Base-by-base conservation (phyloP, 176 grass and related monocot species). In the Avena sativa region DNA sequence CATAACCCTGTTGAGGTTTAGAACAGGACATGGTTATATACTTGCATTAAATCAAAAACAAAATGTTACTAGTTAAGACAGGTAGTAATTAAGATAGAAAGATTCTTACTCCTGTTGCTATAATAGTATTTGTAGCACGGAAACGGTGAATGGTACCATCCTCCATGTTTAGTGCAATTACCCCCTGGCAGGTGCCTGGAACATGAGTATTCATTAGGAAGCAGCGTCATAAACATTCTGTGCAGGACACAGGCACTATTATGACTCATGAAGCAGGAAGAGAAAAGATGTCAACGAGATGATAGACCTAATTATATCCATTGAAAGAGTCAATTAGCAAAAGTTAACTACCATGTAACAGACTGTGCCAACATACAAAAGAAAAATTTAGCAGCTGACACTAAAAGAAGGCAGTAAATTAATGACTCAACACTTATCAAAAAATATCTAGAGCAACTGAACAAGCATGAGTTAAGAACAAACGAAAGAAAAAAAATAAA, bases 131-230 rank as follows among this genome's bases (percentile, higher is more conserved):
- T 23, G 50, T 66, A 76, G 93, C 40, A 89, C 73, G 83, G 90
- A 95, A 95, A 53, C 90, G 90, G 83, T 92, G 93, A 92, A 95
- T 86, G 40, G 93, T 95, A 49, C 93, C 90, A 25, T 95, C 93
- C 86, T 95, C 93, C 93, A 95, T 95, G 79, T 95, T 95, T 67
- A 92, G 84, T 72, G 93, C 93, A 92, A 95, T 90, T 12, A 95
- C 90, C 44, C 93, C 93, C 66, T 88, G 90, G 60, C 93, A 95
- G 25, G 80, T 70, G 34, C 93, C 93, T 95, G 70, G 84, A 85
- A 63, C 25, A 74, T 76, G 59, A 69, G 11, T n/a, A 77, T 38
- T 34, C 58, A 91, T 87, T 17, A 71, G 74, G 79, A 62, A 87
- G 38, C 62, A 79, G 52, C 12, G 32, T 25, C 9, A 49, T 74